These are phyloP conservation scores for Cardiosporidium cionae DNA, from an alignment of 169 alveolate species.

Conservation along the genomic window DNA sequence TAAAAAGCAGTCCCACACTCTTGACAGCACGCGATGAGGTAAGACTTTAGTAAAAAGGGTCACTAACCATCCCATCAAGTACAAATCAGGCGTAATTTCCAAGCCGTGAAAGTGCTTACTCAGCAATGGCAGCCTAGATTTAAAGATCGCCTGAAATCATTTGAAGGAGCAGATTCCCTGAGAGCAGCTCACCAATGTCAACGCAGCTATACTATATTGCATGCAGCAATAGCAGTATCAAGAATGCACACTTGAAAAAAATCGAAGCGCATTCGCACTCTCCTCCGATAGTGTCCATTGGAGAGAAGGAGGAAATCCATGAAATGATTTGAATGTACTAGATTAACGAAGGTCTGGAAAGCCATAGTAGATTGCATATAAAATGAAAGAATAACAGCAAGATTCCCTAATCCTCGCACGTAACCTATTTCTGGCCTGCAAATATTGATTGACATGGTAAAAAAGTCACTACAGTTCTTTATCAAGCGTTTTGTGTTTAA, in stretches of 20 bases:
- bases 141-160: constrained; percentile 3
- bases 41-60: constrained; percentile 1
- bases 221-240: too few species aligned
- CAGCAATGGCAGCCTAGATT: constrained; percentile 6
- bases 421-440: constrained; percentile 21
- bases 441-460: too few species aligned
- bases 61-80: constrained; percentile 7
- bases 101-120: constrained; percentile 1
- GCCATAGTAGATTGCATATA: neutral
- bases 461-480: too few species aligned
- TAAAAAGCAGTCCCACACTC: constrained; percentile 5
- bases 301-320: constrained; percentile 5
- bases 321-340: constrained; percentile 5
- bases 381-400: constrained; percentile 5
- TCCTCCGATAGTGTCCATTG: neutral
- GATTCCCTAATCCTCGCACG: constrained; percentile 9
- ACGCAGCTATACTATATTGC: too few species aligned
- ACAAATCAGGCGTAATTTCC: constrained; percentile 3
- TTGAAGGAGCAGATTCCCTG: too few species aligned
- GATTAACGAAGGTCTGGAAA: constrained; percentile 2
- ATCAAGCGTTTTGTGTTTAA: too few species aligned
- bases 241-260: neutral
- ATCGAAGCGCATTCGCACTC: neutral
- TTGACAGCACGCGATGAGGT: neutral
- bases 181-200: too few species aligned